Conservation (phyloP, 768 basidiomycete species). For the Pisolithus sp. region DNA sequence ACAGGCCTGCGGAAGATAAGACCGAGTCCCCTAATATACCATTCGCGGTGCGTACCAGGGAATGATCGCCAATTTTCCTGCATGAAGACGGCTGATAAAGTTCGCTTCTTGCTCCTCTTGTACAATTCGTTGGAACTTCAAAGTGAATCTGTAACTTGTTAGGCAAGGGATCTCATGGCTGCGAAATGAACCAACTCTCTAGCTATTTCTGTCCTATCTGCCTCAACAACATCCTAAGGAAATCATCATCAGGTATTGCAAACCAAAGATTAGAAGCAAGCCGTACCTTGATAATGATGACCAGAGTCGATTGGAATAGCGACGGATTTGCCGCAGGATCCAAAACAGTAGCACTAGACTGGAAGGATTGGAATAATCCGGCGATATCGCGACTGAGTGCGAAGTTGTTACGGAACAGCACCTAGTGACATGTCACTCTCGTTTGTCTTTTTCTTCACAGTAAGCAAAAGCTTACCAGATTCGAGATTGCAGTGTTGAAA, state of each 20-base stretch:
- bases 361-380: constrained; percentile 51
- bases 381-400: constrained; percentile 49
- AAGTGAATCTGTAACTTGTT: constrained; percentile 32
- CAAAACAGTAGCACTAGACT: constrained; percentile 43
- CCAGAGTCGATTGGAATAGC: constrained; percentile 47
- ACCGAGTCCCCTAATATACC: too few species aligned
- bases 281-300: constrained; percentile 50
- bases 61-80: constrained; percentile 43
- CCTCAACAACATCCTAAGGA: constrained; percentile 53
- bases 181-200: constrained; percentile 36
- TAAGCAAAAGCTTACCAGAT: constrained; percentile 35
- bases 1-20: constrained; percentile 32
- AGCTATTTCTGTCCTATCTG: constrained; percentile 47
- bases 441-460: background rate
- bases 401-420: constrained; percentile 55
- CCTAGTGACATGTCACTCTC: constrained; percentile 24
- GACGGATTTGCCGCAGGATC: constrained; percentile 48
- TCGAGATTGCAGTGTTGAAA: constrained; percentile 62
- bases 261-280: background rate
- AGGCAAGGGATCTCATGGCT: background rate
- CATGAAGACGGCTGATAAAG: constrained; percentile 50
- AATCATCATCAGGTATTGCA: background rate
- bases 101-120: constrained; percentile 48
- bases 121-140: constrained; percentile 50
- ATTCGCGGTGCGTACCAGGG: constrained; percentile 34